Evolutionary conservation across 495 filamentous ascomycete genomes (phyloP), one percentile per base, ranked within the genome.

Genomic region (Trichoderma asperelloides): DNA sequence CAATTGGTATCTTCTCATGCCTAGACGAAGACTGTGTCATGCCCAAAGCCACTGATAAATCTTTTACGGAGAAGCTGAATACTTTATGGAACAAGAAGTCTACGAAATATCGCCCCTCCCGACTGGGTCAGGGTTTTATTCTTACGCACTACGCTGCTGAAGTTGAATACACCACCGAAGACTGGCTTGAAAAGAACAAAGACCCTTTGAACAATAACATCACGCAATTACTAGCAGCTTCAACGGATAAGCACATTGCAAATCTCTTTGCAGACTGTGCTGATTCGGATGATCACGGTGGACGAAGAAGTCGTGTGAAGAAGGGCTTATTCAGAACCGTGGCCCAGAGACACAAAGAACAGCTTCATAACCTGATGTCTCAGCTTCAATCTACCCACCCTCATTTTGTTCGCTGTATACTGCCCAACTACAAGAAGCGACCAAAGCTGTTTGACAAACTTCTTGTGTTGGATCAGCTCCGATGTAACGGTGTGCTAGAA

Each of bases 161-260:
- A 76, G 96, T 99, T 1, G 96, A 99, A 74, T 99, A 99, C 75
- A 89, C 87, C 13, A 99, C 96, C 0, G 87, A 93, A 27, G 91
- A 90, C 62, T 99, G 96, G 96, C 82, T 99, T 39, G 94, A 97
- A 74, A 99, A 98, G 83, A 99, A 99, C 78, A 99, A 99, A 72
- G 96, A 99, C 73, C 96, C 96, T 1, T 77, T 99, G 12, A 98
- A 98, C 68, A 96, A 99, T 80, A 99, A 97, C 70, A 81, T 98
- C 41, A 98, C 96, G 0, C 86, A 89, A 37, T 82, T 99, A 8
- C 84, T 99, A 16, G 92, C 93, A 49, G 81, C 83, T 5, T 98
- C 96, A 8, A 84, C 81, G 1, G 89, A 97, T 70, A 87, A 83
- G 66, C 92, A 98, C 75, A 83, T 97, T 68, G 90, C 93, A 5